Percentiles rank a stretch among this genome's conserved stretches.
These are phyloP conservation scores for Taphrina wiesneri DNA, from an alignment of 1,139 yeast species.

Conservation along the genomic window DNA sequence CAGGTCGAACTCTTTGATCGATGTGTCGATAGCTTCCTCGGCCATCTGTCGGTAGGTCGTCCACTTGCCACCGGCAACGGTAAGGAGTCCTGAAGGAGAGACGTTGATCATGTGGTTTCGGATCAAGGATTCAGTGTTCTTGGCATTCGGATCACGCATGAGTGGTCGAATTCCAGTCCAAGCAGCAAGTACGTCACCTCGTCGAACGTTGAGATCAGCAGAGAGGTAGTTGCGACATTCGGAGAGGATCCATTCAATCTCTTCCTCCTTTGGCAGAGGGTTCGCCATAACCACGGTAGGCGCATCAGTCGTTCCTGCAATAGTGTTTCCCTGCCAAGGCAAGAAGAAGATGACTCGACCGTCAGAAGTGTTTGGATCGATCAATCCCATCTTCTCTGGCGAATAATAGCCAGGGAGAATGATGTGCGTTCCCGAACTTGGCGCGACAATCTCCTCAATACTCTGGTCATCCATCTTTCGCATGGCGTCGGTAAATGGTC, in stretches of 20 bases:
- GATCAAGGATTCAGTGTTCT: constrained; percentile 74
- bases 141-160: constrained; percentile 77
- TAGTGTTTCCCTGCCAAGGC: constrained; percentile 97
- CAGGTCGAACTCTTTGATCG: constrained; percentile 57
- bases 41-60: constrained; percentile 98
- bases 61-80: constrained; percentile 98
- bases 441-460: constrained; percentile 78
- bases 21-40: constrained; percentile 81
- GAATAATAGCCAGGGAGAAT: constrained; percentile 90
- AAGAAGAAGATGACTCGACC: constrained; percentile 96
- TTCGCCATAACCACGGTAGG: constrained; percentile 63
- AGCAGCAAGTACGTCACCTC: constrained; percentile 90
- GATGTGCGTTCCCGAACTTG: constrained; percentile 91
- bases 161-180: constrained; percentile 98
- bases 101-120: constrained; percentile 81
- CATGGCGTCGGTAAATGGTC: constrained; percentile 83
- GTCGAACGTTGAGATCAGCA: constrained; percentile 74
- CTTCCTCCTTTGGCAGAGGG: constrained; percentile 87
- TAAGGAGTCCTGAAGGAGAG: constrained; percentile 72
- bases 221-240: constrained; percentile 83
- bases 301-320: constrained; percentile 93
- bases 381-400: constrained; percentile 81
- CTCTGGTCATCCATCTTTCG: constrained; percentile 74
- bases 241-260: constrained; percentile 79
- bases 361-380: constrained; percentile 89